These are phyloP conservation scores for Arthromyces matolae DNA, from an alignment of 768 basidiomycete genomes.

Conservation along the genomic window DNA sequence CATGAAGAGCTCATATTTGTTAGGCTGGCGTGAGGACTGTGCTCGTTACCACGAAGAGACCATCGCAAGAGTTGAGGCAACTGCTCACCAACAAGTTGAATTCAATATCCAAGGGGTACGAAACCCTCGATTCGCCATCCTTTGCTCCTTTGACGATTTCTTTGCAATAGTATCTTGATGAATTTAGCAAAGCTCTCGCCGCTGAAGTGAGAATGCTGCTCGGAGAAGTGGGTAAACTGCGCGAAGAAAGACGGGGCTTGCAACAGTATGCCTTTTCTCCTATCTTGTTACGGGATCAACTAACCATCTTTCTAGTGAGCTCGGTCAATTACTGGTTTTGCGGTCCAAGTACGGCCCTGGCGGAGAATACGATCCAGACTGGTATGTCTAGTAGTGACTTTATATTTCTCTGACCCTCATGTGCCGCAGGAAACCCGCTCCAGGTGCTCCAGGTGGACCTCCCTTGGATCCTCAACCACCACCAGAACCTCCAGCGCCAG, in stretches of 20 bases:
- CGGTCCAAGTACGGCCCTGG: constrained; percentile 80
- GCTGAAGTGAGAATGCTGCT: constrained; percentile 81
- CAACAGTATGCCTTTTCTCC: constrained; percentile 58
- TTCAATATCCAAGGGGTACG: constrained; percentile 82
- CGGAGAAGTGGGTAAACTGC: constrained; percentile 77
- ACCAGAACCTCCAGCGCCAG: constrained; percentile 33
- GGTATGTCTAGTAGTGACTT: constrained; percentile 37
- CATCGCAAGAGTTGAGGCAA: constrained; percentile 61
- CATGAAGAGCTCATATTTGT: constrained; percentile 6
- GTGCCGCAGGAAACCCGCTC: constrained; percentile 40
- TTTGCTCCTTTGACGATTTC: neutral
- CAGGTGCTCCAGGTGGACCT: constrained; percentile 40
- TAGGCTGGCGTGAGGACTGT: constrained; percentile 69
- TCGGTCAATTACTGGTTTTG: constrained; percentile 66
- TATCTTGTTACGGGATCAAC: neutral
- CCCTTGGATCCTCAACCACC: constrained; percentile 30
- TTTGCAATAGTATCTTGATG: constrained; percentile 66
- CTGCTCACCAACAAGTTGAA: constrained; percentile 72
- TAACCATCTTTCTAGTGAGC: constrained; percentile 48
- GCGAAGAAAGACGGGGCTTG: constrained; percentile 72
- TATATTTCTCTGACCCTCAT: constrained; percentile 1
- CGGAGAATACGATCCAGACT: constrained; percentile 82
- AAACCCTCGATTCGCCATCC: neutral
- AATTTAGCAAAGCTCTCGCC: constrained; percentile 83
- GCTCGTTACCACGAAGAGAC: constrained; percentile 63